These are phyloP conservation scores for Takashimella koratensis DNA, from an alignment of 1,284 basidiomycete genomes.

Conservation along the genomic window DNA sequence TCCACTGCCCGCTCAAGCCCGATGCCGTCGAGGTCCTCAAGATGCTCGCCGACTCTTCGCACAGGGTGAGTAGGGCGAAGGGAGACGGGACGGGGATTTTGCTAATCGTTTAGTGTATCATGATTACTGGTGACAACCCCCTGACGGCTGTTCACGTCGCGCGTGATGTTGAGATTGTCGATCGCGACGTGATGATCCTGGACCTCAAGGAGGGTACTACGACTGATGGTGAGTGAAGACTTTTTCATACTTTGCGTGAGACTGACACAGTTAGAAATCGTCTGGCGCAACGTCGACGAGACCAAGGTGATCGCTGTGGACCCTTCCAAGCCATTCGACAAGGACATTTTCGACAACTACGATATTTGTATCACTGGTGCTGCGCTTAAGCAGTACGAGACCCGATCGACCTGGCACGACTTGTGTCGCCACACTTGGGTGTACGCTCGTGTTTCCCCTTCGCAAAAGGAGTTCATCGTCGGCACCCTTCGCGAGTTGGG, in stretches of 20 bases:
- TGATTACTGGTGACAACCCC: slow-evolving; percentile 98
- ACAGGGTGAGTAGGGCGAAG: slow-evolving; percentile 62
- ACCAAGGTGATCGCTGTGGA: slow-evolving; percentile 77
- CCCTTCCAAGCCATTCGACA: slow-evolving; percentile 70
- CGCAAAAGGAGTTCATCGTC: slow-evolving; percentile 89
- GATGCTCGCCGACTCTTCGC: slow-evolving; percentile 90
- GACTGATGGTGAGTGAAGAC: slow-evolving; percentile 57
- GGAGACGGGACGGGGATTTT: background rate
- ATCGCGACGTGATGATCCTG: slow-evolving; percentile 84
- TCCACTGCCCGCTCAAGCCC: slow-evolving; percentile 92
- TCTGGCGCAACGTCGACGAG: slow-evolving; percentile 91
- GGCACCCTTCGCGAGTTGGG: slow-evolving; percentile 81
- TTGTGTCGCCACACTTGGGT: slow-evolving; percentile 93
- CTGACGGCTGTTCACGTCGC: slow-evolving; percentile 92
- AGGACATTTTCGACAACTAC: slow-evolving; percentile 70
- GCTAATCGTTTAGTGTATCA: slow-evolving; percentile 67
- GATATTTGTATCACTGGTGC: slow-evolving; percentile 93
- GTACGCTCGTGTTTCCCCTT: slow-evolving; percentile 91
- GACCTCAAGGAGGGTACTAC: slow-evolving; percentile 78
- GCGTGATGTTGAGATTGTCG: slow-evolving; percentile 89
- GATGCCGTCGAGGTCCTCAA: slow-evolving; percentile 84
- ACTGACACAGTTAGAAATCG: slow-evolving; percentile 58
- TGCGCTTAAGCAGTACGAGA: slow-evolving; percentile 78
- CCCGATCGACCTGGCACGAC: slow-evolving; percentile 59
- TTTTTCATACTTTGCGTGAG: background rate